phyloP scores from a whole-genome alignment of 2,329 filamentous ascomycete genomes.

The Neoscytalidium dimidiatum region DNA sequence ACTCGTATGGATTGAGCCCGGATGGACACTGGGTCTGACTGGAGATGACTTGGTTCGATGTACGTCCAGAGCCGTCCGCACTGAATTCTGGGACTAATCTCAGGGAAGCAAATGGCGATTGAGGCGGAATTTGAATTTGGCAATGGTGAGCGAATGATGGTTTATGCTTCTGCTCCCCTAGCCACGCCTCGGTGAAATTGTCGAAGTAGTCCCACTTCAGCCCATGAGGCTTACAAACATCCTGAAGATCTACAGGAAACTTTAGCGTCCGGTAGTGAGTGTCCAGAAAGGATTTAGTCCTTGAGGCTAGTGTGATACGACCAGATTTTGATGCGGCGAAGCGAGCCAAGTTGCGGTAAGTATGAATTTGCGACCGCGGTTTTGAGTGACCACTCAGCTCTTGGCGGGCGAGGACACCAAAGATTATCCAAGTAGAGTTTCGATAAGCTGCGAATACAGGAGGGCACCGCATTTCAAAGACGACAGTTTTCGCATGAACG shows the following conservation, averaged over 20 bases:
- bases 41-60: conserved; percentile 58
- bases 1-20: conserved; percentile 54
- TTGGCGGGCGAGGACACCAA: conserved; percentile 39
- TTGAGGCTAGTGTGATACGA: conserved; percentile 46
- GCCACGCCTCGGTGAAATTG: conserved; percentile 40
- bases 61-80: conserved; percentile 39
- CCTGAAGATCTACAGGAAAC: conserved; percentile 44
- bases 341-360: conserved; percentile 35
- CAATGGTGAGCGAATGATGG: conserved; percentile 52
- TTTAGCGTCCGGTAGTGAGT: conserved; percentile 51
- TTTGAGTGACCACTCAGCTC: neutral
- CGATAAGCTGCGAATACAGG: conserved; percentile 51
- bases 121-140: conserved; percentile 38
- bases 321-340: conserved; percentile 23
- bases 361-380: conserved; percentile 31
- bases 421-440: conserved; percentile 53
- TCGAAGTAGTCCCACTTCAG: conserved; percentile 55
- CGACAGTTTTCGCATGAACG: conserved; percentile 42
- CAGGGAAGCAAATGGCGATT: conserved; percentile 39
- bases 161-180: conserved; percentile 27
- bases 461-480: conserved; percentile 57
- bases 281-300: conserved; percentile 47
- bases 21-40: conserved; percentile 52
- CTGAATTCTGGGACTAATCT: conserved; percentile 30
- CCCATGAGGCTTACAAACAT: conserved; percentile 51